These are phyloP conservation scores for Silene coronaria DNA, from an alignment of 179 eudicot species.

Conservation along the genomic window DNA sequence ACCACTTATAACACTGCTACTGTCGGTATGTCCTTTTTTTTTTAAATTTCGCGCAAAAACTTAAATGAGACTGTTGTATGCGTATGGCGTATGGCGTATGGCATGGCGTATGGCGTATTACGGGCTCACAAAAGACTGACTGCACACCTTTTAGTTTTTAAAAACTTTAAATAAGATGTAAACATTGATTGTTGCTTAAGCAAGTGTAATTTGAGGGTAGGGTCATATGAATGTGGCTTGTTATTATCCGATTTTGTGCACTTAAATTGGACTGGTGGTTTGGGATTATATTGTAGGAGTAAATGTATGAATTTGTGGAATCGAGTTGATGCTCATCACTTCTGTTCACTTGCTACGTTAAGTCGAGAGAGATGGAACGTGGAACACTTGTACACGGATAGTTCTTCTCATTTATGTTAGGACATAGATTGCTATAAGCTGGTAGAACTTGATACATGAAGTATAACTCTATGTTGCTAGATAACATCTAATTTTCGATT, in stretches of 20 bases:
- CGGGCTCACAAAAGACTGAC: background rate
- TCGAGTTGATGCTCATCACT: background rate
- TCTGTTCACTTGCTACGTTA: background rate
- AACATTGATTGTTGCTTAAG: too few relatives aligned
- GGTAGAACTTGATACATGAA: background rate
- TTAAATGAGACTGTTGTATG: background rate
- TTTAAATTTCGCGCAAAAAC: too few relatives aligned
- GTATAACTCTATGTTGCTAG: background rate
- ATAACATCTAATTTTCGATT: too few relatives aligned
- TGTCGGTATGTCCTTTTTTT: slow-evolving; percentile 46
- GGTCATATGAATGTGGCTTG: background rate
- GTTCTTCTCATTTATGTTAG: background rate
- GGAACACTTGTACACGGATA: background rate
- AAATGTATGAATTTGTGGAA: background rate
- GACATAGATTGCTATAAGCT: too few relatives aligned
- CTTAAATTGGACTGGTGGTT: background rate
- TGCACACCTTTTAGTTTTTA: too few relatives aligned
- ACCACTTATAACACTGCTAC: slow-evolving; percentile 78
- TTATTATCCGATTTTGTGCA: background rate
- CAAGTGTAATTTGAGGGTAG: too few relatives aligned
- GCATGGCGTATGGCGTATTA: background rate
- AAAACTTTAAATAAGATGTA: too few relatives aligned
- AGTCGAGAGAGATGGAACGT: background rate
- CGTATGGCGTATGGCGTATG: too few relatives aligned
- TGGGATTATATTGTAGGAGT: too few relatives aligned